Base-by-base conservation (phyloP, 805 yeast genomes). In the Nakazawaea anatomiae region DNA sequence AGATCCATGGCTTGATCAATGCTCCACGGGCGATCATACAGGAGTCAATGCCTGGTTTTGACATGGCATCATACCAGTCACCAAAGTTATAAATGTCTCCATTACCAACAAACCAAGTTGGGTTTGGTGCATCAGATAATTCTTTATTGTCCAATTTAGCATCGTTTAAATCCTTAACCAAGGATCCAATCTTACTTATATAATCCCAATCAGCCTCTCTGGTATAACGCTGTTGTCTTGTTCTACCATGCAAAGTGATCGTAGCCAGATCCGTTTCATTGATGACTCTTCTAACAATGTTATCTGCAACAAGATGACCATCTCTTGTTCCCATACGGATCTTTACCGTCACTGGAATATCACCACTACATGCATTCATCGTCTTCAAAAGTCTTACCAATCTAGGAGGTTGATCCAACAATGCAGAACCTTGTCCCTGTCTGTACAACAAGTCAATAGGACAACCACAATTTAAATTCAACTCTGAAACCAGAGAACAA, bases 1-100 rank as follows among this genome's bases (percentile, higher is more conserved):
- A 94, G 47, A 94, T 88, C 99, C 99, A 94, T 36, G 99, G 99
- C 69, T 94, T 94, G 65, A 94, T 91, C 57, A 94, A 77, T 1
- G 98, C 98, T 51, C 98, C 99, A 62, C 99, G 79, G 3, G 98
- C 99, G 50, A 94, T 89, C 97, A 95, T 94, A 14, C 90, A 96
- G 32, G 94, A 82, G 69, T 94, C 99, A 52, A 92, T 83, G 27
- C 87, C 86, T 32, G 79, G 79, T 45, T 82, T 77, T 30, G 71
- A 67, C 41, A 83, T 73, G 9, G 86, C 90, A 35, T 73, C 75
- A 66, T 89, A 79, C 96, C 96, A 94, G 64, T 94, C 98, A 60
- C 87, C 87, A 70, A 78, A 82, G 18, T 89, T 85, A 71, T 75
- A 91, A 44, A 89, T 80, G 65, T 94, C 99, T 47, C 99, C 99